Evolutionary conservation across 495 filamentous ascomycete genomes (phyloP).

Genomic region (Podospora pseudoanserina): DNA sequence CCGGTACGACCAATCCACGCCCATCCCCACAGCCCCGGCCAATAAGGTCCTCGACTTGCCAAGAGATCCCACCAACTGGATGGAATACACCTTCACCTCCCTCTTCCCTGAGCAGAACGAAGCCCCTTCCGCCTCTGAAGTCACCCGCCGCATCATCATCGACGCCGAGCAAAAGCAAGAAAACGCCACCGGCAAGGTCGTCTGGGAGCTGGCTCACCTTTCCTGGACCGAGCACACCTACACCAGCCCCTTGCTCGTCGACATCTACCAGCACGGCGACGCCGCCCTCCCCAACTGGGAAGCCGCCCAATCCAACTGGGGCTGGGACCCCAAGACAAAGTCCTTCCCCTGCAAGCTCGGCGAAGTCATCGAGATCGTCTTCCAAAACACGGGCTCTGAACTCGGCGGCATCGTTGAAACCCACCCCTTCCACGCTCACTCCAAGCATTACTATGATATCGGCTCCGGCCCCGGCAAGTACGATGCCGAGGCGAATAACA

Average conservation of each 20-base stretch:
- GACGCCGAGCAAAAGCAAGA: conserved; percentile 33
- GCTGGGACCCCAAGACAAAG: conserved; percentile 50
- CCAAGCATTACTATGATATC: conserved; percentile 56
- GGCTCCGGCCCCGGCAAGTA: conserved; percentile 56
- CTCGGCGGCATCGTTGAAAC: conserved; percentile 47
- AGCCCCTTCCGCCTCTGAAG: conserved; percentile 45
- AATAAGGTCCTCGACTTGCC: conserved; percentile 40
- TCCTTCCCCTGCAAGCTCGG: conserved; percentile 54
- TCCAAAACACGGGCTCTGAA: conserved; percentile 48
- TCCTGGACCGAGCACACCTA: conserved; percentile 46
- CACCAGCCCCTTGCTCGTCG: conserved; percentile 51
- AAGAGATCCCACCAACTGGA: conserved; percentile 39
- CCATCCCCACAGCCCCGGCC: conserved; percentile 20
- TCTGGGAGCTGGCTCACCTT: conserved; percentile 30
- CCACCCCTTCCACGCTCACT: conserved; percentile 61
- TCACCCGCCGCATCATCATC: conserved; percentile 51
- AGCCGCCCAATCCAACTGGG: conserved; percentile 42
- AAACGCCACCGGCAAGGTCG: conserved; percentile 15
- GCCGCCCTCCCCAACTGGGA: conserved; percentile 40
- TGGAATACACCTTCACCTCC: conserved; percentile 54
- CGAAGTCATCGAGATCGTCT: conserved; percentile 61
- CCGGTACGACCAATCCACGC: conserved; percentile 37
- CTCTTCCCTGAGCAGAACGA: conserved; percentile 35
- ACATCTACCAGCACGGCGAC: conserved; percentile 49
- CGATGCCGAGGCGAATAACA: conserved; percentile 50